phyloP scores from a whole-genome alignment of 768 basidiomycete genomes.

The Boletus tylopilopsis region DNA sequence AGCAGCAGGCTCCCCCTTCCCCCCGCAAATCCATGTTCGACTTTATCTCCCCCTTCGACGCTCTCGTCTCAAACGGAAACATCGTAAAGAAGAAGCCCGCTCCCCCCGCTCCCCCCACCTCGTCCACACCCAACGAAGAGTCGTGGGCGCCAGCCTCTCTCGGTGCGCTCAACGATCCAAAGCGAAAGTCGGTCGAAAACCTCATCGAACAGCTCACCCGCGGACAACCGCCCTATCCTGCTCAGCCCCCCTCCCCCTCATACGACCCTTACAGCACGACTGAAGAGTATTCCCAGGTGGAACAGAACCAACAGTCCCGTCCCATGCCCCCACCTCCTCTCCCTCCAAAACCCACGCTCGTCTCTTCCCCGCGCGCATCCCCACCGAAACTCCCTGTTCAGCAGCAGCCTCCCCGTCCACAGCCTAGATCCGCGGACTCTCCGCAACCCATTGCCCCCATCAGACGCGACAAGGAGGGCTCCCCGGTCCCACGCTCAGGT shows the following conservation, averaged over 20 bases:
- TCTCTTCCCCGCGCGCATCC: constrained; percentile 57
- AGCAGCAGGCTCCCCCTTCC: constrained; percentile 55
- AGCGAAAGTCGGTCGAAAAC: constrained; percentile 82
- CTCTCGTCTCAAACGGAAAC: constrained; percentile 48
- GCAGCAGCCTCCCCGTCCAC: constrained; percentile 39
- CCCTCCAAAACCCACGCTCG: constrained; percentile 51
- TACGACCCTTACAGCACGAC: constrained; percentile 36
- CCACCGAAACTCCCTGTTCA: constrained; percentile 60
- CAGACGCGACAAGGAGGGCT: constrained; percentile 66
- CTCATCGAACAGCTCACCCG: constrained; percentile 70
- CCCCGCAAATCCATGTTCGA: constrained; percentile 83
- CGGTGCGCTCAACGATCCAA: constrained; percentile 42
- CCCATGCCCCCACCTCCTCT: constrained; percentile 53
- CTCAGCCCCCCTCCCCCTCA: constrained; percentile 37
- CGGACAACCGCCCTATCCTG: constrained; percentile 32
- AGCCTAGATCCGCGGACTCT: constrained; percentile 48
- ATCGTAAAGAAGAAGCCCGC: constrained; percentile 68
- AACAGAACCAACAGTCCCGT: constrained; percentile 30
- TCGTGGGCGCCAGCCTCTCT: constrained; percentile 46
- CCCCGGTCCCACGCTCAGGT: constrained; percentile 56
- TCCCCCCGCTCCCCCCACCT: constrained; percentile 39
- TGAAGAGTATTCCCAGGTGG: constrained; percentile 46
- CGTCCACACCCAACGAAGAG: constrained; percentile 52
- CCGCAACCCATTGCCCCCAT: constrained; percentile 39
- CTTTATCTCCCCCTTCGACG: constrained; percentile 82